phyloP scores from a whole-genome alignment of 306 rosid genomes.

The Fragaria ananassa region DNA sequence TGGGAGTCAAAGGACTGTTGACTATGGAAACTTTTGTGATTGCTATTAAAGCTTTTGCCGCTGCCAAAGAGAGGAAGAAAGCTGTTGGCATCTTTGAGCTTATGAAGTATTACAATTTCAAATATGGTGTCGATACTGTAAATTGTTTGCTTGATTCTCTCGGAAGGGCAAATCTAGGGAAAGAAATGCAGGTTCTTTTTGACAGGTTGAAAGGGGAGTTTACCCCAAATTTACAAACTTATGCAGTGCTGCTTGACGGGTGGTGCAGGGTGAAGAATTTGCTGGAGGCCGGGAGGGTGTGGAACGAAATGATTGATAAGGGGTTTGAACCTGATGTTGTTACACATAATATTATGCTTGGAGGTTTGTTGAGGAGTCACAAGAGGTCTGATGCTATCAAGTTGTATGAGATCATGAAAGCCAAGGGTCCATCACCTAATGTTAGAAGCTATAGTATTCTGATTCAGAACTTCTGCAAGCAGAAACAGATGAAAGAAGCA shows the following conservation, averaged over 20 bases:
- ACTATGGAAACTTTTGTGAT: constrained; percentile 75
- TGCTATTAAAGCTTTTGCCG: constrained; percentile 70
- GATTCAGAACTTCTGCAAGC: constrained; percentile 71
- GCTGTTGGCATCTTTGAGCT: constrained; percentile 78
- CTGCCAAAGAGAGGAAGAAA: constrained; percentile 84
- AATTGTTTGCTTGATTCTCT: constrained; percentile 83
- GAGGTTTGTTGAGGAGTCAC: constrained; percentile 63
- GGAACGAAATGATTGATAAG: constrained; percentile 87
- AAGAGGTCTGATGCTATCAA: constrained; percentile 82
- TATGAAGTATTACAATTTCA: constrained; percentile 70
- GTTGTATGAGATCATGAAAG: constrained; percentile 82
- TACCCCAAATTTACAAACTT: constrained; percentile 58
- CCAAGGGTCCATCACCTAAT: constrained; percentile 72
- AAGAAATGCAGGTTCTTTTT: constrained; percentile 72
- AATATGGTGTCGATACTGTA: constrained; percentile 56
- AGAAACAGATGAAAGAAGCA: constrained; percentile 64
- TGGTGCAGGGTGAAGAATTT: constrained; percentile 75
- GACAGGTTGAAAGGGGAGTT: constrained; percentile 65
- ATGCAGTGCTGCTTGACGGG: constrained; percentile 69
- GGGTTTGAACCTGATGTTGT: constrained; percentile 78
- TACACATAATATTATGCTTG: constrained; percentile 77
- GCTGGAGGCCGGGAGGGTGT: constrained; percentile 84
- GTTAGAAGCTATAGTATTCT: constrained; percentile 63
- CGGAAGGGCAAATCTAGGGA: constrained; percentile 68
- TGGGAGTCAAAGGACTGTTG: constrained; percentile 71